Evolutionary conservation across 805 yeast genomes (phyloP).

Genomic region (Metschnikowia chrysomelidarum): DNA sequence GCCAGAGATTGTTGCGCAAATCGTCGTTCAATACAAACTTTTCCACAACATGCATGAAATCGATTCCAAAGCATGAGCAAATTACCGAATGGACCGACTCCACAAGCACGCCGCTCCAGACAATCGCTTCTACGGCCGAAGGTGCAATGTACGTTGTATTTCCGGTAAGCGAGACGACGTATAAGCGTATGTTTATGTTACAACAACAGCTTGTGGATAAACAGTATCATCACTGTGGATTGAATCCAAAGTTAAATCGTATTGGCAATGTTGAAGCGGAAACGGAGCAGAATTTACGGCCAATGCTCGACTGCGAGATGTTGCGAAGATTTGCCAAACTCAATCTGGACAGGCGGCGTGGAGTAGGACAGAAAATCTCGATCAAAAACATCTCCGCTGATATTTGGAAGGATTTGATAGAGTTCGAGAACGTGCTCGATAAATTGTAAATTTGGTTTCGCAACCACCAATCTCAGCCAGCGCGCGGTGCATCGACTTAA

Average conservation of each 20-base stretch:
- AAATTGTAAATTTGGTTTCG: conserved; percentile 18
- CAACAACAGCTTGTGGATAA: conserved; percentile 87
- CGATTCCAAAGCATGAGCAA: conserved; percentile 40
- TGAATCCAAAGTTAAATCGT: conserved; percentile 74
- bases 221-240: conserved; percentile 68
- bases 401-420: conserved; percentile 65
- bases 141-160: conserved; percentile 74
- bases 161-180: conserved; percentile 73
- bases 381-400: conserved; percentile 58
- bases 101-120: conserved; percentile 46
- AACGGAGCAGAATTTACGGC: conserved; percentile 48
- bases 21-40: conserved; percentile 71
- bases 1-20: conserved; percentile 68
- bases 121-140: conserved; percentile 71
- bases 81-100: conserved; percentile 28
- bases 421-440: conserved; percentile 45
- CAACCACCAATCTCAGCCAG: not conserved
- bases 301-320: conserved; percentile 62
- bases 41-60: conserved; percentile 51
- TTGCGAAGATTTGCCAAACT: conserved; percentile 52
- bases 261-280: conserved; percentile 40
- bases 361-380: conserved; percentile 51
- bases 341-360: conserved; percentile 55
- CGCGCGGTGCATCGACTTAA: no score
- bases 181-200: conserved; percentile 76